These are phyloP conservation scores for Phytophthora sojae DNA, from an alignment of 352 stramenopile genomes.

Conservation along the genomic window DNA sequence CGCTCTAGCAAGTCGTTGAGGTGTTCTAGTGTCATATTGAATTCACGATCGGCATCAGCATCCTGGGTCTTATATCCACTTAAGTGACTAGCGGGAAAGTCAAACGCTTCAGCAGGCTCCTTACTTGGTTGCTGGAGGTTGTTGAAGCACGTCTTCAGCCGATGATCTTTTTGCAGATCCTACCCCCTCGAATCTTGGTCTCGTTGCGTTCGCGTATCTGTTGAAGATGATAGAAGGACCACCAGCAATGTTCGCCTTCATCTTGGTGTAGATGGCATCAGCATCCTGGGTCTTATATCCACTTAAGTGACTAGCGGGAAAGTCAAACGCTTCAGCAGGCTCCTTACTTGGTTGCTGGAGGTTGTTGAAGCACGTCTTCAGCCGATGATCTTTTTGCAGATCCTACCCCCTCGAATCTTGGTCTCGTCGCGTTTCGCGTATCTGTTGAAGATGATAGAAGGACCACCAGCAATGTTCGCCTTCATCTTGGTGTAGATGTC, in stretches of 20 bases:
- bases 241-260: background rate
- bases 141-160: constrained; percentile 16
- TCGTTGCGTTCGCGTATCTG: background rate
- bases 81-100: constrained; percentile 22
- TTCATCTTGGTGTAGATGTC: too few species aligned
- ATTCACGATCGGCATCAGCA: constrained; percentile 20
- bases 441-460: background rate
- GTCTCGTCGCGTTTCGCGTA: background rate
- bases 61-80: constrained; percentile 22
- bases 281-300: constrained; percentile 33
- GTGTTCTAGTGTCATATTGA: too few species aligned
- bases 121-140: constrained; percentile 9
- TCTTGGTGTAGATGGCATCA: constrained; percentile 2
- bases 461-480: background rate
- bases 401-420: background rate
- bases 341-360: constrained; percentile 8
- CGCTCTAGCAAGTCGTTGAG: too few species aligned
- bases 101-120: constrained; percentile 19
- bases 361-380: constrained; percentile 24
- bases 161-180: too few species aligned
- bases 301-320: constrained; percentile 16
- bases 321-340: constrained; percentile 24
- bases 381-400: too few species aligned
- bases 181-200: background rate
- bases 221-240: constrained; percentile 1